Conservation (phyloP, 768 basidiomycete genomes). For the Pulveroboletus sp. region DNA sequence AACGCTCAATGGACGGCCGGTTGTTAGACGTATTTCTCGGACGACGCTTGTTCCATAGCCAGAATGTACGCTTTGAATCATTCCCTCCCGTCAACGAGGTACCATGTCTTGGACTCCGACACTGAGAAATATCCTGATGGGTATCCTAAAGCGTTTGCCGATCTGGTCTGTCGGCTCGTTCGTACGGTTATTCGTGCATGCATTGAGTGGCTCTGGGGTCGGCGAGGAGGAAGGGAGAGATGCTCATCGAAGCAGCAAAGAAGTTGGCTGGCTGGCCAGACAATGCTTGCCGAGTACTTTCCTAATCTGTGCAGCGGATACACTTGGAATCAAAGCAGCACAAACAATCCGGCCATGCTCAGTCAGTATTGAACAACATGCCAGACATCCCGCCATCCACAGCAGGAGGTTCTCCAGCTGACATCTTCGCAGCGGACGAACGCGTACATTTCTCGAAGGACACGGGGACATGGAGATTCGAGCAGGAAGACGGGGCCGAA, state of each 20-base stretch:
- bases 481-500: conserved; percentile 87
- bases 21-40: too few species aligned
- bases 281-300: too few species aligned
- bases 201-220: conserved; percentile 18
- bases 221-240: too few species aligned
- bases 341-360: conserved; percentile 29
- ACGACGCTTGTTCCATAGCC: too few species aligned
- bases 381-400: conserved; percentile 40
- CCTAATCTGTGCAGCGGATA: conserved; percentile 5
- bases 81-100: too few species aligned
- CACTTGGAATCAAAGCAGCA: conserved; percentile 33
- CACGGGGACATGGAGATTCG: conserved; percentile 79
- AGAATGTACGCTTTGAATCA: too few species aligned
- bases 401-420: conserved; percentile 48
- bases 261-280: too few species aligned
- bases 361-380: conserved; percentile 15
- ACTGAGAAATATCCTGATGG: too few species aligned
- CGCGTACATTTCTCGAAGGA: conserved; percentile 75
- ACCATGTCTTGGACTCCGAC: too few species aligned
- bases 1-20: too few species aligned
- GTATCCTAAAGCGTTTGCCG: conserved; percentile 16
- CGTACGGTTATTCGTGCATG: conserved; percentile 5
- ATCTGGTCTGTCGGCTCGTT: conserved; percentile 14
- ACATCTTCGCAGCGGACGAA: conserved; percentile 73
- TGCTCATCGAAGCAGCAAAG: too few species aligned